Conservation (phyloP, 805 yeast species). For the Saccharomycopsis sp. region DNA sequence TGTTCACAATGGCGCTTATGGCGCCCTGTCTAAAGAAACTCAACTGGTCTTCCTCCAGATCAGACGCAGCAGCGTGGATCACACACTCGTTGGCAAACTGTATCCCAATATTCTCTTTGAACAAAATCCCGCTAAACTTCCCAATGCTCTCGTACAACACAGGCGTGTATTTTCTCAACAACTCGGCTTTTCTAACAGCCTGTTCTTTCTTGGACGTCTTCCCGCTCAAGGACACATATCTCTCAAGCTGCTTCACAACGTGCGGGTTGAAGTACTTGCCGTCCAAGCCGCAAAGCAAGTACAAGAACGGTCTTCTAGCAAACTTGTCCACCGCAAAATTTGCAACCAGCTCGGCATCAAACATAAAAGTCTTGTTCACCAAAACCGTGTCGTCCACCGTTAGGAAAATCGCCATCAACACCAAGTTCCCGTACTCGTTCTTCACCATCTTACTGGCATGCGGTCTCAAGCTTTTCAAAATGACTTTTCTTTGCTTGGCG, state of each 20-base stretch:
- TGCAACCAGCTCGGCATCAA: conserved; percentile 35
- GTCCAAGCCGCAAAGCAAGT: conserved; percentile 67
- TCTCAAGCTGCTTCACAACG: conserved; percentile 49
- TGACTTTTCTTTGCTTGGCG: conserved; percentile 84
- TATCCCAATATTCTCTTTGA: conserved; percentile 68
- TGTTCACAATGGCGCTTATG: conserved; percentile 46
- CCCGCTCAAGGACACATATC: conserved; percentile 51
- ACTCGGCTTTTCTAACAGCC: conserved; percentile 63
- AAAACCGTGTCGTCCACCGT: conserved; percentile 91
- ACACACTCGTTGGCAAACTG: conserved; percentile 76
- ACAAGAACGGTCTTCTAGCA: conserved; percentile 83
- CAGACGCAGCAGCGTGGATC: conserved; percentile 40
- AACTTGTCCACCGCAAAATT: conserved; percentile 59
- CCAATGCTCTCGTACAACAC: conserved; percentile 47
- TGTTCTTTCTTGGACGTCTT: conserved; percentile 78
- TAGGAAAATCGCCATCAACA: conserved; percentile 67
- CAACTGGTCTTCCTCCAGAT: conserved; percentile 31
- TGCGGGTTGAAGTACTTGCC: conserved; percentile 74
- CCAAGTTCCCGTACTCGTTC: conserved; percentile 81
- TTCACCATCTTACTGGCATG: conserved; percentile 70
- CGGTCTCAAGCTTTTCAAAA: conserved; percentile 62
- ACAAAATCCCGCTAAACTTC: conserved; percentile 37
- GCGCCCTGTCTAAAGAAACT: conserved; percentile 35
- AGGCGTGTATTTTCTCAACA: conserved; percentile 58
- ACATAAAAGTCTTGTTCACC: conserved; percentile 67